Conservation (phyloP, 192 early-diverging fungal genomes). For the Jimgerdemannia flammicorona region DNA sequence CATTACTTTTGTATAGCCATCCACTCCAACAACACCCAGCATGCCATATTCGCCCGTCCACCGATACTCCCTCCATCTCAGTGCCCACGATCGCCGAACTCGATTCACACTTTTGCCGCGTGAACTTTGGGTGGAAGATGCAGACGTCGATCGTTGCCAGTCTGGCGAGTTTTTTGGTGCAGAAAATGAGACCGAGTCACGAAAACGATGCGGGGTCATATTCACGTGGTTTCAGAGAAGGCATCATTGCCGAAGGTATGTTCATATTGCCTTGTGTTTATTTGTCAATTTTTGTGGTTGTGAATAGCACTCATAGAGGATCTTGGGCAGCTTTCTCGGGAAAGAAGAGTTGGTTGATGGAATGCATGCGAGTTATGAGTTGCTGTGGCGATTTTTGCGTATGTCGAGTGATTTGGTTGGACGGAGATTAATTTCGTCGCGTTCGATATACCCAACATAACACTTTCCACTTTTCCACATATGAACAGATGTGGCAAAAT, state of each 20-base stretch:
- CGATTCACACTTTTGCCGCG: conserved; percentile 12
- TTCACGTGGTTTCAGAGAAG: conserved; percentile 22
- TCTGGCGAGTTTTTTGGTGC: conserved; percentile 1
- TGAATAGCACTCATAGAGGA: too few species aligned
- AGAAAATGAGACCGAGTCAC: not conserved
- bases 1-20: conserved; percentile 2
- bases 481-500: conserved; percentile 19
- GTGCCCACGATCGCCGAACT: conserved; percentile 7
- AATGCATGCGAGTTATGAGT: not conserved
- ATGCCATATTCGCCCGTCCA: not conserved
- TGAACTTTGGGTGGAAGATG: conserved; percentile 20
- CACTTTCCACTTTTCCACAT: not conserved
- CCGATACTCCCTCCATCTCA: conserved; percentile 6
- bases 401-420: not conserved
- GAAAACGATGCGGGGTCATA: conserved; percentile 10
- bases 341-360: too few species aligned
- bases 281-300: too few species aligned
- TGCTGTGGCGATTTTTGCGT: not conserved
- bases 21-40: conserved; percentile 16
- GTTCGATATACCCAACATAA: too few species aligned
- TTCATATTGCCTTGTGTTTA: not conserved
- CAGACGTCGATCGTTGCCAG: conserved; percentile 19
- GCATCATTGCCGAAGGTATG: conserved; percentile 32
- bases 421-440: too few species aligned
- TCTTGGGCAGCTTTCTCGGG: too few species aligned